These are phyloP conservation scores for Neurospora sp. DNA, from an alignment of 495 filamentous ascomycete genomes.

Conservation along the genomic window DNA sequence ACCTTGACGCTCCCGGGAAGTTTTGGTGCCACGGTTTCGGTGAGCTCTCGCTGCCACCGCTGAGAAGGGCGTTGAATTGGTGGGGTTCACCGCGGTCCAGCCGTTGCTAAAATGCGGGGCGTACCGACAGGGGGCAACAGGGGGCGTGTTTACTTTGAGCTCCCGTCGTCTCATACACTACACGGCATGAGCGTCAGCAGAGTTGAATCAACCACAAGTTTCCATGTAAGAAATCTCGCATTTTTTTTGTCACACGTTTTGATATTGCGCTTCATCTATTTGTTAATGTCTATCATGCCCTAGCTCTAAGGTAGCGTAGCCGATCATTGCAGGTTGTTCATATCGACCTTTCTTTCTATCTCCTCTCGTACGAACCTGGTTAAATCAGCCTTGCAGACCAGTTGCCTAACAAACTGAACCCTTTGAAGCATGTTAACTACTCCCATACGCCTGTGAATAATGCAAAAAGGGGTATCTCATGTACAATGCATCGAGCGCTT, in stretches of 20 bases:
- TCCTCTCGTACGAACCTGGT: neutral
- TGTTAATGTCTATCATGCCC: neutral
- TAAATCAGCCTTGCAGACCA: neutral
- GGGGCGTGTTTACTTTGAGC: neutral
- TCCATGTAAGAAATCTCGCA: too few relatives aligned
- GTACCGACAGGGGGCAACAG: neutral
- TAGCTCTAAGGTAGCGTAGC: neutral
- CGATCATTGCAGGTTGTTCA: neutral
- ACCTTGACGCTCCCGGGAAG: neutral
- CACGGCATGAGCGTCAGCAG: neutral
- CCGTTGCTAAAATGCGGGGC: neutral
- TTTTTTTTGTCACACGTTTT: too few relatives aligned
- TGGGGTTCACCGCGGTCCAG: neutral
- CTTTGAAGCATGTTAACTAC: neutral
- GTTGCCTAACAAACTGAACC: neutral
- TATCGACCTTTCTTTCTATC: neutral
- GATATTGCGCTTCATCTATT: neutral
- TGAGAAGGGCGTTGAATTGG: neutral
- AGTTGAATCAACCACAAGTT: neutral
- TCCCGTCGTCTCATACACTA: neutral
- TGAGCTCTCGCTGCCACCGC: neutral
- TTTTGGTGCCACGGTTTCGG: neutral
- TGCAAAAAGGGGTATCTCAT: neutral
- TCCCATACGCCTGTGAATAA: neutral
- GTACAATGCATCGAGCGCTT: neutral